A percentile compares a stretch with the other conserved stretches of the same genome.
Evolutionary conservation across 139 green algal genomes (phyloP).

Genomic region (Coelastrella sp.): DNA sequence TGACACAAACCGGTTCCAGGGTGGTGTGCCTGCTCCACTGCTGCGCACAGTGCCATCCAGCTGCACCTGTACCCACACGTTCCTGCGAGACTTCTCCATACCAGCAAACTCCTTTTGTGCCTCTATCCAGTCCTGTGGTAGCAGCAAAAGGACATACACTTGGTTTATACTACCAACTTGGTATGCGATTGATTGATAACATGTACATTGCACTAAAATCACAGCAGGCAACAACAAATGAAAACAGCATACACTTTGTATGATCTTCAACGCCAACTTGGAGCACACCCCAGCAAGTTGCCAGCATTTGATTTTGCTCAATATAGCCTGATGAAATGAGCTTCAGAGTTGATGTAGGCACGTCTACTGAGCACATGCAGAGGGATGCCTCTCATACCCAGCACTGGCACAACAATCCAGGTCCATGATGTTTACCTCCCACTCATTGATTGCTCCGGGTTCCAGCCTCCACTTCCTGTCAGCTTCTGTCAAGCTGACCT

Average conservation of each 20-base stretch:
- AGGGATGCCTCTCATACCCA: neutral
- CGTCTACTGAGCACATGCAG: too few species aligned
- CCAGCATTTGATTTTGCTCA: too few species aligned
- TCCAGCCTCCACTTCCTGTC: slow-evolving; percentile 81
- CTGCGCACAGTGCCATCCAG: slow-evolving; percentile 90
- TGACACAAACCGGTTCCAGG: slow-evolving; percentile 82
- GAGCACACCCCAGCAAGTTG: too few species aligned
- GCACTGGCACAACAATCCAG: neutral
- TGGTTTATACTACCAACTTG: too few species aligned
- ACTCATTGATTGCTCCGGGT: slow-evolving; percentile 34
- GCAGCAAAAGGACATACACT: neutral
- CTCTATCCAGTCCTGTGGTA: slow-evolving; percentile 78
- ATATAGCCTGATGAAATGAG: too few species aligned
- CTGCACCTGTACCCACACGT: slow-evolving; percentile 73
- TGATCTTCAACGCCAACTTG: too few species aligned
- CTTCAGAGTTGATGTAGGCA: too few species aligned
- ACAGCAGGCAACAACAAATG: too few species aligned
- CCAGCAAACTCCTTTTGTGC: slow-evolving; percentile 76
- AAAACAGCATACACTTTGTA: too few species aligned
- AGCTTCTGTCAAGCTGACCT: slow-evolving; percentile 54
- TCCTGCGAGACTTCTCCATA: slow-evolving; percentile 21
- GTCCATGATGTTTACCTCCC: slow-evolving; percentile 23
- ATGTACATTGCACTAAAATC: too few species aligned
- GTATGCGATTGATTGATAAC: too few species aligned
- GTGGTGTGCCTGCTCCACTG: slow-evolving; percentile 79